Conservation (phyloP, 1,284 basidiomycete genomes). For the Cryptococcus jaspeensis region DNA sequence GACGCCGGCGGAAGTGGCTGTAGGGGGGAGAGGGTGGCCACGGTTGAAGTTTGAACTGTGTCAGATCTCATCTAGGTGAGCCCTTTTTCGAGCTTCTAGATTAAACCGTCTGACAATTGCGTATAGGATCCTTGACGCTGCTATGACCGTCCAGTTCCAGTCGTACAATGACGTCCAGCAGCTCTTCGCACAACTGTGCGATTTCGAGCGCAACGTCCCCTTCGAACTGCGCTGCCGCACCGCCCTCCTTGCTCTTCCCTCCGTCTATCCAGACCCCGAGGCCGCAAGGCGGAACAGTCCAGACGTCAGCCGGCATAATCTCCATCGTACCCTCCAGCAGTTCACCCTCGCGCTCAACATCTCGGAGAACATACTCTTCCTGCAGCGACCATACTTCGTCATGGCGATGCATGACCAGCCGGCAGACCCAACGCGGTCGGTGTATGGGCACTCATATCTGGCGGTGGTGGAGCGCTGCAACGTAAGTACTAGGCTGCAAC, state of each 20-base stretch:
- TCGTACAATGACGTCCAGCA: conserved; percentile 21
- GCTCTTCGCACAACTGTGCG: conserved; percentile 24
- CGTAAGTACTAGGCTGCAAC: conserved; percentile 23
- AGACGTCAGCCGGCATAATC: conserved; percentile 19
- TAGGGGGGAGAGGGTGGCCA: conserved; percentile 20
- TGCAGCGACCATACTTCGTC: conserved; percentile 38
- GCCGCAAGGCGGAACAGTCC: conserved; percentile 20
- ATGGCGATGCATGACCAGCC: conserved; percentile 33
- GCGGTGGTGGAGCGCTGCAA: conserved; percentile 35
- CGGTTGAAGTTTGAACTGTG: conserved; percentile 33
- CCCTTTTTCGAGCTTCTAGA: background rate
- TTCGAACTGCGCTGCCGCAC: conserved; percentile 29
- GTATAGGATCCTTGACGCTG: conserved; percentile 12
- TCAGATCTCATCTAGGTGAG: conserved; percentile 22
- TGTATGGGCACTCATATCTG: conserved; percentile 32
- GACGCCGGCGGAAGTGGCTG: conserved; percentile 12
- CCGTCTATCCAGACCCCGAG: conserved; percentile 21
- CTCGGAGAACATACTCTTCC: conserved; percentile 30
- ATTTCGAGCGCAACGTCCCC: conserved; percentile 29
- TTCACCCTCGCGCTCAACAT: conserved; percentile 32
- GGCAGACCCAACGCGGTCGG: conserved; percentile 24
- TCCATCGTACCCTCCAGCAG: conserved; percentile 30
- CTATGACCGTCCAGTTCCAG: conserved; percentile 21
- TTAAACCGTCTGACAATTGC: background rate
- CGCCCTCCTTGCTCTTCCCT: conserved; percentile 23